Conservation (phyloP, 75 land plant species). For the Cryptomeria japonica region DNA sequence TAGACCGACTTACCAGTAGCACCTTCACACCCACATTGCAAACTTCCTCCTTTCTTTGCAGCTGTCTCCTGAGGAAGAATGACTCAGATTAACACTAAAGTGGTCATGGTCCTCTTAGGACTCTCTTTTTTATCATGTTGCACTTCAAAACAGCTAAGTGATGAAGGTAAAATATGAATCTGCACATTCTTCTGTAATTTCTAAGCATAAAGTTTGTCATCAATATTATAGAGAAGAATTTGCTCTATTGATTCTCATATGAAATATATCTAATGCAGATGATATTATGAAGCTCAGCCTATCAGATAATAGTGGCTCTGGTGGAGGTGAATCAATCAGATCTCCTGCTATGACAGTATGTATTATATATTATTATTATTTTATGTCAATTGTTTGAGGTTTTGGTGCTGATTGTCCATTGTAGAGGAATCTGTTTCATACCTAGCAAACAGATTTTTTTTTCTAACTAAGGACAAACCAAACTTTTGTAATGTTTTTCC, state of each 20-base stretch:
- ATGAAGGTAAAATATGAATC: slow-evolving; percentile 1
- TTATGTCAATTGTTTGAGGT: not conserved
- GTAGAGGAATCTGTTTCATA: not conserved
- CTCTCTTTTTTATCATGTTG: not conserved
- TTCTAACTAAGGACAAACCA: too few relatives aligned
- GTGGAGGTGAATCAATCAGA: not conserved
- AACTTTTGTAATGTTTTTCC: not conserved
- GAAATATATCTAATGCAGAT: not conserved
- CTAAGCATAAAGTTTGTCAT: not conserved
- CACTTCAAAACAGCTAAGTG: not conserved
- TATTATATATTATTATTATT: not conserved
- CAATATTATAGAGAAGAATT: not conserved
- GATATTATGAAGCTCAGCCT: not conserved
- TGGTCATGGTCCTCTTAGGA: slow-evolving; percentile 1
- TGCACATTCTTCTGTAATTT: not conserved
- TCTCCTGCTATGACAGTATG: not conserved
- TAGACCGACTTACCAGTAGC: not conserved
- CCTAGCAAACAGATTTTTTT: too few relatives aligned
- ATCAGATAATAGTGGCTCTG: not conserved
- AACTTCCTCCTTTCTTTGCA: not conserved
- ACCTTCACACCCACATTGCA: not conserved
- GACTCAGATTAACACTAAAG: not conserved
- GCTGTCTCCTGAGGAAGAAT: not conserved
- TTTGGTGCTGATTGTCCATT: not conserved
- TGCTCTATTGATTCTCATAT: not conserved